Evolutionary conservation across 148 eudicot genomes (phyloP).

Genomic region (Rhododendron simsii): DNA sequence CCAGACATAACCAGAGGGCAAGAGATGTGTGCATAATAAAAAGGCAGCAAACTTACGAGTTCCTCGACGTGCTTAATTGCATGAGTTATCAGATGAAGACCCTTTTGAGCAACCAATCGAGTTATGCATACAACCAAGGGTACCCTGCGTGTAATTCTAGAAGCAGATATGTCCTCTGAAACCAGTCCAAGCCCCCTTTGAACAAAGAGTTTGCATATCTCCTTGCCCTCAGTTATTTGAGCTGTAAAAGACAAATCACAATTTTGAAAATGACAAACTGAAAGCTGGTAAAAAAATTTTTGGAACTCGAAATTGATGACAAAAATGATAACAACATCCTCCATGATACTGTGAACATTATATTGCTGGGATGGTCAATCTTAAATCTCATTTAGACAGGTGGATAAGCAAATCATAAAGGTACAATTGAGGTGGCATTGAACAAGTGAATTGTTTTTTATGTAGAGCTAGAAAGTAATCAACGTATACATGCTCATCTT

Average conservation of each 20-base stretch:
- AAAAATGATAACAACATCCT: background rate
- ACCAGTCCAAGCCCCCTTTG: slow-evolving; percentile 76
- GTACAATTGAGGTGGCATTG: background rate
- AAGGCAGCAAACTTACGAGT: slow-evolving; percentile 43
- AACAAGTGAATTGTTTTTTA: background rate
- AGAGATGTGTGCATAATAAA: background rate
- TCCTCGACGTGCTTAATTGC: slow-evolving; percentile 68
- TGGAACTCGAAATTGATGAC: background rate
- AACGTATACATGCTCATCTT: background rate
- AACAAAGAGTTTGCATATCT: slow-evolving; percentile 58
- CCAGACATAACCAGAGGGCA: background rate
- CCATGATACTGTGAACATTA: background rate
- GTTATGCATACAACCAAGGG: slow-evolving; percentile 84
- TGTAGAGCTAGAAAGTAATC: background rate
- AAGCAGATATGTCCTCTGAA: slow-evolving; percentile 21
- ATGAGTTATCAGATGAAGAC: slow-evolving; percentile 79
- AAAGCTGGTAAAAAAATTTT: background rate
- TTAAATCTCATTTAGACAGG: background rate
- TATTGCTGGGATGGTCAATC: background rate
- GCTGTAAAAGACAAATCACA: slow-evolving; percentile 32
- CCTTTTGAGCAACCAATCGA: slow-evolving; percentile 86
- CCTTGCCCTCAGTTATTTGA: slow-evolving; percentile 49
- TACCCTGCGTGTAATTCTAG: slow-evolving; percentile 16
- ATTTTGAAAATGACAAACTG: background rate
- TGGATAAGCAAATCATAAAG: background rate